Evolutionary conservation across 192 early-diverging fungal species (phyloP), one percentile per base, ranked within the genome.

Genomic region (Fimicolochytrium jonesii): DNA sequence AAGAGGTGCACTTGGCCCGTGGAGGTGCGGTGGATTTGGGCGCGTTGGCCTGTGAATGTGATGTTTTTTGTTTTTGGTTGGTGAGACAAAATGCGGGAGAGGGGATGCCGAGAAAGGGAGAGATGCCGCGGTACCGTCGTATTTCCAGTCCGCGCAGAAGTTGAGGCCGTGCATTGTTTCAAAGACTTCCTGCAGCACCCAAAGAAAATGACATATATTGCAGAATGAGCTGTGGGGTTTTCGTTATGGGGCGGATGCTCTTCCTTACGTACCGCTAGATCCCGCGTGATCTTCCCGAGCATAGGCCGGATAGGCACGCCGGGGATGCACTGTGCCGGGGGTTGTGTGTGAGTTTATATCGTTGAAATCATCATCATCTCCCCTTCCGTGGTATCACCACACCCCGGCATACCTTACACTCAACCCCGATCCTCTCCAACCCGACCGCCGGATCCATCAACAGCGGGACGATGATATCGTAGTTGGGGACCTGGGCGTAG

Each of bases 271-370:
- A 63, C 61, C 49, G 61, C 34, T 30, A 66, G 22, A 44, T 57
- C 64, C 6, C 43, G 9, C n/a, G 64, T 66, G 54, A 66, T 66
- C 33, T 66, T 66, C 7, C 64, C 64, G 0, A 66, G 23, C 64
- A 66, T 66, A 13, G 64, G 64, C 6, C 64, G 64, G n/a, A 66
- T 66, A 15, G 64, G 64, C n/a, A 66, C 37, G 2, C 54, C 64
- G 13, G 54, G 53, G 13, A 18, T 15, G 35, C 53, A 57, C 45
- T 51, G 44, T 42, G 41, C 41, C 41, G 41, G 20, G 41, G 41
- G 20, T 42, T 42, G 17, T 42, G 41, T 42, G 20, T 42, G 17
- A 18, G 41, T 42, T 18, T 18, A 42, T 42, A 42, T 1, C 0
- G n/a, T n/a, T n/a, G n/a, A n/a, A n/a, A n/a, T n/a, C n/a, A n/a